Evolutionary conservation across 805 yeast genomes (phyloP), one percentile per base, ranked within the genome.

Genomic region (Metschnikowia colocasiae): DNA sequence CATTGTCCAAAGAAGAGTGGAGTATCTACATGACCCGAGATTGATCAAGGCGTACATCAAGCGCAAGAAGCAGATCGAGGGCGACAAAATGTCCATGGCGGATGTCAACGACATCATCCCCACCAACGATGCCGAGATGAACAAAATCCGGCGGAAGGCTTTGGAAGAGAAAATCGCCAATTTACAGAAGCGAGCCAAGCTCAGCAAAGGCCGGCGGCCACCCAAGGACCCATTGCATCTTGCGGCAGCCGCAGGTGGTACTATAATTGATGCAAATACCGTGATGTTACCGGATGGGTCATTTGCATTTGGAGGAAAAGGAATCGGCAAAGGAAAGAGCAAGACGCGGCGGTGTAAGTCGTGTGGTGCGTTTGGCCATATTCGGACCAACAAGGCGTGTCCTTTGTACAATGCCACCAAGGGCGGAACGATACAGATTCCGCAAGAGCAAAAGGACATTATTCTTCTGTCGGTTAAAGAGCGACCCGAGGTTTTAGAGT

Each of bases 351-450:
- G 88, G 60, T 92, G 99, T 69, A 91, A 95, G 3, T 85, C 94
- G 0, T 92, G 99, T 75, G 98, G 98, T 19, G 94, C 92, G 10
- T 76, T 87, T 53, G 99, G 98, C 0, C 99, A 92, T 64, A 92
- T 92, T 52, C 79, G 94, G 62, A 92, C 99, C 2, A 90, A 89
- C 63, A 85, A 85, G 59, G 72, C 92, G 1, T 92, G 99, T 69
- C 99, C 98, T 13, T 76, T 90, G 78, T 92, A 87, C 62, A 48
- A 54, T 26, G 66, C 66, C 45, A 64, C 69, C 9, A 58, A 63
- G 43, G 71, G 67, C 1, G 70, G 69, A 9, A 58, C 59, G 6
- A 49, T 53, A 12, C 59, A 51, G 29, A 53, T 53, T 22, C 50
- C 56, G 6, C 58, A 53, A 33, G 56, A 56, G 18, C 55, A 54